A percentile compares a stretch with the other conserved stretches of the same genome.
Evolutionary conservation across 371 early-diverging fungal genomes (phyloP).

Genomic region (Rhizopus delemar): DNA sequence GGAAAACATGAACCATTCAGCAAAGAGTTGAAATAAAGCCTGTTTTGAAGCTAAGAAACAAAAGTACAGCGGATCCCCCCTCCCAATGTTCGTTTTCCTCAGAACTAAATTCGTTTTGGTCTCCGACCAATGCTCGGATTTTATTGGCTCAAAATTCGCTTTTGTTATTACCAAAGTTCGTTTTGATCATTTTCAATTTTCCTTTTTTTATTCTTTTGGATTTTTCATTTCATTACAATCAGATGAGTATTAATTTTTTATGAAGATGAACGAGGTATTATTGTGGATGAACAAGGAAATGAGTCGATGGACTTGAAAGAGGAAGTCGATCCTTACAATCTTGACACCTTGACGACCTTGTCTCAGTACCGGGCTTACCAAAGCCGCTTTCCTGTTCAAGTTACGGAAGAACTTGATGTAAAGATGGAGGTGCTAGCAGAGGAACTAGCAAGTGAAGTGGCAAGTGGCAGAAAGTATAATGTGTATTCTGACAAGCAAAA

Average conservation of each 20-base stretch:
- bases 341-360: constrained; percentile 9
- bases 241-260: constrained; percentile 10
- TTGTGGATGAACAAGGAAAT: constrained; percentile 20
- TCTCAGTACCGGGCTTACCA: constrained; percentile 7
- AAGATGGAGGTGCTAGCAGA: constrained; percentile 8
- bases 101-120: no score
- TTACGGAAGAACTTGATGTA: constrained; percentile 13
- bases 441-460: background rate
- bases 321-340: constrained; percentile 15
- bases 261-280: constrained; percentile 17
- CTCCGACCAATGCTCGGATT: no score
- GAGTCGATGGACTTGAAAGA: constrained; percentile 17
- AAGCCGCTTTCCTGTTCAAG: constrained; percentile 11
- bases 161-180: constrained; percentile 13
- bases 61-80: no score
- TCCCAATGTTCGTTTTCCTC: no score
- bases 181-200: constrained; percentile 2
- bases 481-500: constrained; percentile 17
- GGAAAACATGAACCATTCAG: no score
- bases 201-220: constrained; percentile 7
- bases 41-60: no score
- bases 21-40: no score
- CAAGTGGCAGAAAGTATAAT: constrained; percentile 11
- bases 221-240: background rate
- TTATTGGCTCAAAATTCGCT: constrained; percentile 3